Evolutionary conservation across 108 stramenopile species (phyloP), one percentile per base, ranked within the genome.

Genomic region (Fragilaria crotonensis): DNA sequence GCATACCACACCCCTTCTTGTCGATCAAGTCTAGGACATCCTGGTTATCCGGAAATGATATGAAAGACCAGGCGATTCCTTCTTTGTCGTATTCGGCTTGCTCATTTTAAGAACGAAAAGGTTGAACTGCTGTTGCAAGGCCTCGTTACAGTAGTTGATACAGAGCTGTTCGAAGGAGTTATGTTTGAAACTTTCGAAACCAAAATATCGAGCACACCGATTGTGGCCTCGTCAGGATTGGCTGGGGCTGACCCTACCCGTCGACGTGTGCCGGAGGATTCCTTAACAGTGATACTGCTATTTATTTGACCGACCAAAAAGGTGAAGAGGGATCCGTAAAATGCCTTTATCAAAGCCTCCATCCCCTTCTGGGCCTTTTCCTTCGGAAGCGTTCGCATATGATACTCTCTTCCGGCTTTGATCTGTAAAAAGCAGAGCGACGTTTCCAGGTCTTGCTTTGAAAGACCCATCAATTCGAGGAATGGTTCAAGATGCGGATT

Each of bases 81-180:
- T 76, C 75, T 25, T 60, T 59, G 51, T 80, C 70, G 47, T 80
- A 80, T 63, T 77, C 76, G 30, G 72, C 79, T 56, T 80, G 79
- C 50, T 77, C 79, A 53, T 71, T 76, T 77, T 70, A 0, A 80
- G 53, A 26, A 80, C 72, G 49, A 77, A 76, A 4, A 73, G 65
- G 32, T 73, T 76, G 41, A 73, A 80, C 48, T 95, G 96, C 57
- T 96, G 95, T 56, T 94, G 89, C 18, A 93, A 67, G 0, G 85
- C 81, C 76, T 91, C 93, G 57, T 96, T 98, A 62, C 90, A 90
- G 56, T 95, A 95, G 79, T 96, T 96, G 73, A 98, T 98, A 67
- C 94, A 96, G 27, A 96, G 72, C 60, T 97, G 95, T 71, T 95
- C 95, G 63, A 97, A 96, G 26, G 76, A 75, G 52, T 89, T 85